Base-by-base conservation (phyloP, 2,329 filamentous ascomycete genomes). In the Podosphaera aphanis region DNA sequence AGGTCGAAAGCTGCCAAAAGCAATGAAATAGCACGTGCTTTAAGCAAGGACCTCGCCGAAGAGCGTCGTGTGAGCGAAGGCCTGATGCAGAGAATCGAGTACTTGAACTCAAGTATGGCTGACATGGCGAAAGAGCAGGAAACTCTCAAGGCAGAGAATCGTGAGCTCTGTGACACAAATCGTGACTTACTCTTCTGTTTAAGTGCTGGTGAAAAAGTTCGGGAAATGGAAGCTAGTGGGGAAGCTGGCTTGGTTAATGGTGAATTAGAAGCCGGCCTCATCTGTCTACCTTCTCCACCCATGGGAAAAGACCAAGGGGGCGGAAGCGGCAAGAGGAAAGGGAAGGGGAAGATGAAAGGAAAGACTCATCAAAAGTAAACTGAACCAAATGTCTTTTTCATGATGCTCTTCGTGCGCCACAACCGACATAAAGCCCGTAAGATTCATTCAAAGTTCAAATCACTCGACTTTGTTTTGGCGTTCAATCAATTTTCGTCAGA, bases 171-270 rank as follows among this genome's bases (percentile, higher is more conserved):
- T 52, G 86, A 94, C 60, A 79, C 83, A 68, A 93, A 93, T 57
- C 71, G 83, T 15, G 88, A 94, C 59, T 59, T 94, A 58, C 77
- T 70, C 44, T 86, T 93, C 69, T 93, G 88, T 57, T 88, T 94
- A 49, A 82, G 76, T 18, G 80, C 83, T 0, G 75, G 81, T 60
- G 77, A 90, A 62, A 88, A 83, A 62, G 62, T 93, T 52, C 77
- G 40, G 63, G 71, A 78, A 60, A 63, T 85, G 62, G 72, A 74
- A 59, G 71, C 70, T 15, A 19, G 33, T 13, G 43, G 38, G 23
- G 70, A 69, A 52, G 75, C 71, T 0, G 60, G 67, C 51, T 54
- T 71, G 29, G 68, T 73, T 47, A 71, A 74, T 27, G 81, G 79
- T n/a, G 82, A 88, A 60, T 61, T 90, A 33, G 74, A 77, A 52